Conservation (phyloP, 1,284 basidiomycete genomes). For the Golubevia sp. region DNA sequence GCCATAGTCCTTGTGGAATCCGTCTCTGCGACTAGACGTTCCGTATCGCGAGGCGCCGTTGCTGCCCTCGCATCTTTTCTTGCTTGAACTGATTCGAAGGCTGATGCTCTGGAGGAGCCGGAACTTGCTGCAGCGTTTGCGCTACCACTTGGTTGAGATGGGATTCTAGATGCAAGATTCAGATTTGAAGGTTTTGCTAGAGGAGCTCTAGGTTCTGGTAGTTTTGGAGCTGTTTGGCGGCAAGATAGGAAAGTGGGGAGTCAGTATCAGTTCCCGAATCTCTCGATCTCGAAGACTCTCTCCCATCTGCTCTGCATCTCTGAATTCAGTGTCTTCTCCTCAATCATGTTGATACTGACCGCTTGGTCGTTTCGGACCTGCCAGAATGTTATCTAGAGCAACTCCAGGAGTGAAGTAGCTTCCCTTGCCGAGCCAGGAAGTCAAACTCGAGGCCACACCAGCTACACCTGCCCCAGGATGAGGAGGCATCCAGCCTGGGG, state of each 20-base stretch:
- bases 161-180: slow-evolving; percentile 14
- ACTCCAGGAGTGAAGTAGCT: slow-evolving; percentile 32
- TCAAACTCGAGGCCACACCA: slow-evolving; percentile 37
- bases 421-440: slow-evolving; percentile 38
- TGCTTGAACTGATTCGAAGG: background rate
- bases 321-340: background rate
- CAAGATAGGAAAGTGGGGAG: no score
- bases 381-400: slow-evolving; percentile 33
- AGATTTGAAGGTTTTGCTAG: slow-evolving; percentile 14
- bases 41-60: slow-evolving; percentile 5
- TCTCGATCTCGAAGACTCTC: background rate
- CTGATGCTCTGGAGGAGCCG: slow-evolving; percentile 1
- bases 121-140: background rate
- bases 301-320: background rate
- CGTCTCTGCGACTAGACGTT: slow-evolving; percentile 15
- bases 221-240: slow-evolving; percentile 16
- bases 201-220: slow-evolving; percentile 9
- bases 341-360: slow-evolving; percentile 7
- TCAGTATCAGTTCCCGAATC: no score
- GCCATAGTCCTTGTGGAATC: slow-evolving; percentile 15
- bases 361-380: slow-evolving; percentile 33
- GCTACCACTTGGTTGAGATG: background rate
- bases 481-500: slow-evolving; percentile 23
- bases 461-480: slow-evolving; percentile 36
- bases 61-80: background rate